Evolutionary conservation across 352 stramenopile species (phyloP).

Genomic region (Globisporangium cylindrosporum): DNA sequence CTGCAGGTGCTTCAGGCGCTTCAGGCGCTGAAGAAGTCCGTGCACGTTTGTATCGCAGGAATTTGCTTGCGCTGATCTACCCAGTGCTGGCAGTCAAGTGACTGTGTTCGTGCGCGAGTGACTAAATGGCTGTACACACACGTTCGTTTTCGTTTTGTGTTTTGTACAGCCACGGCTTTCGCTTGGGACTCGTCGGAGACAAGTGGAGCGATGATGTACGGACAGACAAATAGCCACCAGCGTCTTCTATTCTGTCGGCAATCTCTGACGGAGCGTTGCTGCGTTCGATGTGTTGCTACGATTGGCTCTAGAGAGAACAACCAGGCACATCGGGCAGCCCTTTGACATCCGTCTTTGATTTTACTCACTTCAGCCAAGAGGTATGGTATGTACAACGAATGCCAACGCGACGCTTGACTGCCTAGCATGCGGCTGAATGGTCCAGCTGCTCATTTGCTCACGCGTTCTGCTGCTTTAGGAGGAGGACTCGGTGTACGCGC

Average conservation of each 20-base stretch:
- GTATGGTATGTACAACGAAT: not conserved
- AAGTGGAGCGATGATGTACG: conserved; percentile 1
- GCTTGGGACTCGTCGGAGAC: conserved; percentile 31
- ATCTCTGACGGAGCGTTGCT: not conserved
- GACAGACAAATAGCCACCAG: not conserved
- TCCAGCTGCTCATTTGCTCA: not conserved
- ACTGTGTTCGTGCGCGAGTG: too few relatives aligned
- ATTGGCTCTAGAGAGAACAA: not conserved
- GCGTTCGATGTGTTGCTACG: not conserved
- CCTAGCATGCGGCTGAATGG: too few relatives aligned
- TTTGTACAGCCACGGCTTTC: conserved; percentile 32
- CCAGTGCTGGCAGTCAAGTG: not conserved
- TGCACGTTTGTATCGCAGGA: not conserved
- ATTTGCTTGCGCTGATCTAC: not conserved
- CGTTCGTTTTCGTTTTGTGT: not conserved
- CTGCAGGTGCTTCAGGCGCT: conserved; percentile 2
- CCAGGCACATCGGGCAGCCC: too few relatives aligned
- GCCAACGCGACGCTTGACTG: too few relatives aligned
- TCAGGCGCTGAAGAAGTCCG: conserved; percentile 1
- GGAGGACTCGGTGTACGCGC: conserved; percentile 17
- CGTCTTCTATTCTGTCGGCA: too few relatives aligned
- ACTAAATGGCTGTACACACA: not conserved
- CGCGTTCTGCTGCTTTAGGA: conserved; percentile 6
- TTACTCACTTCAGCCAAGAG: conserved; percentile 6
- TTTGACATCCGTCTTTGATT: conserved; percentile 1